Evolutionary conservation across 257 asterid species (phyloP).

Genomic region (Avicennia marina): DNA sequence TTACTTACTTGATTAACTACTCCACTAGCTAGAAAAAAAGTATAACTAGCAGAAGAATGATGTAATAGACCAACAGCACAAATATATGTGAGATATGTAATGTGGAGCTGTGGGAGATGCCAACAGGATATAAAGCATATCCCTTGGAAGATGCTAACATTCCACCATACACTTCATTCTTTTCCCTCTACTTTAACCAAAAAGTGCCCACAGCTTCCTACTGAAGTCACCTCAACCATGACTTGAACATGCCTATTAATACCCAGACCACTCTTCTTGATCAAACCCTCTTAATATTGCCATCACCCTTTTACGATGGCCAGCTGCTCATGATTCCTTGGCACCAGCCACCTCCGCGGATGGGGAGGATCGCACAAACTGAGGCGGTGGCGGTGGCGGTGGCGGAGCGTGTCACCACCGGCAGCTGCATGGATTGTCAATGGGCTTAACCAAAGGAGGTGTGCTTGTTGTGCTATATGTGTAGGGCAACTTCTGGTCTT

Average conservation of each 20-base stretch:
- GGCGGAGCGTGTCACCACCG: neutral
- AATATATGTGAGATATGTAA: no score
- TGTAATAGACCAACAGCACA: no score
- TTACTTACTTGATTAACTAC: no score
- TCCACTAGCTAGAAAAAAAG: no score
- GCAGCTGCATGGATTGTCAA: no score
- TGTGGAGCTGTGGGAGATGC: no score
- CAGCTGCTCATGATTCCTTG: no score
- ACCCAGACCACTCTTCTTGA: neutral
- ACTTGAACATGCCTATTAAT: neutral
- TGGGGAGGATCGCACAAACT: no score
- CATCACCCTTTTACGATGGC: neutral
- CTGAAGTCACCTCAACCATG: neutral
- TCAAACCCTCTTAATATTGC: neutral
- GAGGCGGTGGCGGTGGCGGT: neutral
- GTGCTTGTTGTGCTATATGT: neutral
- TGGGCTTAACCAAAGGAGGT: neutral
- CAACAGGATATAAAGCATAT: neutral
- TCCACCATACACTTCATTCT: neutral
- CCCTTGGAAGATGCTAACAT: constrained; percentile 7
- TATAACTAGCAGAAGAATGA: no score
- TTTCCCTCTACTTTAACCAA: neutral
- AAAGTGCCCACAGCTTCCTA: constrained; percentile 1
- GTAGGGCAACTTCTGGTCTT: constrained; percentile 2
- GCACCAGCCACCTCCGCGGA: no score